Percentiles rank a stretch among this genome's conserved stretches.
These are phyloP conservation scores for Chaetomidium leptoderma DNA, from an alignment of 495 filamentous ascomycete genomes.

Conservation along the genomic window DNA sequence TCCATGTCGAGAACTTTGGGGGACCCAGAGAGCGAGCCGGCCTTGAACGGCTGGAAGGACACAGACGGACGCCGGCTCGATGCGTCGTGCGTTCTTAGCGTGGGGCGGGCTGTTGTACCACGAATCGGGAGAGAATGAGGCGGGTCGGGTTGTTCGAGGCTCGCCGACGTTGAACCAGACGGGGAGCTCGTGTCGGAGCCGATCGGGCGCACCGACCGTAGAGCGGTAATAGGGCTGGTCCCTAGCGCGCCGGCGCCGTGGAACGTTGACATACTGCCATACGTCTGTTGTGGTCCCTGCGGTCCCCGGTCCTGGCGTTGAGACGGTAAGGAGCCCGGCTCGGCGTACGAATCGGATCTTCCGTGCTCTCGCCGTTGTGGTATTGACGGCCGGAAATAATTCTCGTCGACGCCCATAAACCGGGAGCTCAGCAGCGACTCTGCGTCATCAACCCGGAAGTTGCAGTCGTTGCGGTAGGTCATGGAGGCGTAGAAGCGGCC, in stretches of 20 bases:
- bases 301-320: slow-evolving; percentile 44
- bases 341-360: slow-evolving; percentile 42
- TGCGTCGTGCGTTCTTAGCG: slow-evolving; percentile 45
- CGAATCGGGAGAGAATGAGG: slow-evolving; percentile 46
- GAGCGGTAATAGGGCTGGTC: slow-evolving; percentile 81
- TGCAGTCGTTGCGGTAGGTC: slow-evolving; percentile 78
- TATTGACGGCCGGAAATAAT: slow-evolving; percentile 75
- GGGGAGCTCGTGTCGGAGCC: slow-evolving; percentile 60
- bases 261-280: slow-evolving; percentile 90
- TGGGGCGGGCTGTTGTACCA: slow-evolving; percentile 31
- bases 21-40: slow-evolving; percentile 87
- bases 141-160: slow-evolving; percentile 36
- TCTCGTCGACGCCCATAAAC: slow-evolving; percentile 82
- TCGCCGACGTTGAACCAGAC: slow-evolving; percentile 56
- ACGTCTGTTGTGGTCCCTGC: slow-evolving; percentile 71
- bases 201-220: slow-evolving; percentile 60
- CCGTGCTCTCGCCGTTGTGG: slow-evolving; percentile 26
- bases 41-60: slow-evolving; percentile 92
- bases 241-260: slow-evolving; percentile 73
- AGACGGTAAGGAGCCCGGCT: slow-evolving; percentile 72
- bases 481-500: slow-evolving; percentile 78
- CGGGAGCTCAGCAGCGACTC: slow-evolving; percentile 90
- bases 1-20: slow-evolving; percentile 49
- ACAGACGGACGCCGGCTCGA: slow-evolving; percentile 64
- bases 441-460: slow-evolving; percentile 85